Evolutionary conservation across 2,329 filamentous ascomycete species (phyloP).

Genomic region (Penicillium expansum): DNA sequence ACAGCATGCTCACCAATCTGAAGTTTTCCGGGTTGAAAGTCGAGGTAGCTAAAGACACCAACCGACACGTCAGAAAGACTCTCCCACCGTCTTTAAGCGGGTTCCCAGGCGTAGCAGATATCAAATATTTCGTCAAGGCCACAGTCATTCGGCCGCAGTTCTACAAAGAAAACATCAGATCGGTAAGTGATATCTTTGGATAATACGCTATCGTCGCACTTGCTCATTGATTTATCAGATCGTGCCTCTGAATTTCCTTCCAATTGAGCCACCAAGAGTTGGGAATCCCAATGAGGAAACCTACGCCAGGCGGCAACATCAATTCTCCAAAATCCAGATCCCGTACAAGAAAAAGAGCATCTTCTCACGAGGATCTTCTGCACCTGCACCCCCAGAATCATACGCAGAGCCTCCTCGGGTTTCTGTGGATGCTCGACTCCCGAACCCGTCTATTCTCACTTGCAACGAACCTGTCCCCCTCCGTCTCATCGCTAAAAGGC

Average conservation of each 20-base stretch:
- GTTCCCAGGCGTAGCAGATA: constrained; percentile 82
- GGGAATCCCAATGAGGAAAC: constrained; percentile 68
- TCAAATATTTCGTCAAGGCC: constrained; percentile 93
- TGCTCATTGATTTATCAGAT: constrained; percentile 27
- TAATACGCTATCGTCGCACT: background rate
- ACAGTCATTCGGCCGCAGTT: constrained; percentile 85
- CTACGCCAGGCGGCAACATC: constrained; percentile 72
- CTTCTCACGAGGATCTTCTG: constrained; percentile 50
- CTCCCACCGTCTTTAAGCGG: constrained; percentile 86
- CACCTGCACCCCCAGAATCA: constrained; percentile 29
- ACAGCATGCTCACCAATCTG: constrained; percentile 47
- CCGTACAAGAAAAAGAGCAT: constrained; percentile 56
- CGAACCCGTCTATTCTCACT: constrained; percentile 82
- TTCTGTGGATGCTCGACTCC: constrained; percentile 78
- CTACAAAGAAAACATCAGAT: constrained; percentile 84
- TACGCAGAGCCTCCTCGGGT: constrained; percentile 54
- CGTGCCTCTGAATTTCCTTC: constrained; percentile 76
- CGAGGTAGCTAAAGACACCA: constrained; percentile 45
- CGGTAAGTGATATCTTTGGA: constrained; percentile 30
- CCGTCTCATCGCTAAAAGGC: constrained; percentile 73
- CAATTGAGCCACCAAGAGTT: constrained; percentile 82
- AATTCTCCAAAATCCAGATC: constrained; percentile 48
- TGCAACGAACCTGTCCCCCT: constrained; percentile 84
- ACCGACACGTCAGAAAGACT: constrained; percentile 74
- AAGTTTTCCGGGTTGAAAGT: constrained; percentile 46